Base-by-base conservation (phyloP, 345 rosid genomes). In the Gossypium longicalyx region DNA sequence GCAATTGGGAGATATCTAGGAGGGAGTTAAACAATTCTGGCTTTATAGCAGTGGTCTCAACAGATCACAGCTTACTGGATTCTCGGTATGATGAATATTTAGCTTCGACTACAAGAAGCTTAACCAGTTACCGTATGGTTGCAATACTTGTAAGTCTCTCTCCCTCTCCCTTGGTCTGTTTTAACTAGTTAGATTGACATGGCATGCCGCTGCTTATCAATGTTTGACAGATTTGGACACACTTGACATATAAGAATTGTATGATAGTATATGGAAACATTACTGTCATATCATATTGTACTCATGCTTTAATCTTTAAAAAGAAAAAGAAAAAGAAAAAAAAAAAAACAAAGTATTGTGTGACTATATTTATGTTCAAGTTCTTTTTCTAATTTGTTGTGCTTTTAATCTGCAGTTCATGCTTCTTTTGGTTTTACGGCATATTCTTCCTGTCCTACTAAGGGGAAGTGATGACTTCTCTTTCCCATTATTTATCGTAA, bases 1-100 rank as follows among this genome's bases (percentile, higher is more conserved):
- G 94, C 67, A 91, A 88, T 72, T 90, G 98, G 97, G 94, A 86
- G 71, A 80, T 86, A 9, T 88, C 93, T 38, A 84, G 85, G 83
- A 84, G 91, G 67, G 87, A 80, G 49, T 69, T 77, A 38, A 81
- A 74, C 19, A 83, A 80, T 48, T 89, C 87, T 0, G 94, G 74
- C 52, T 61, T 90, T 66, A 86, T 94, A 74, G 86, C 95, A 0
- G 80, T 94, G 84, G 94, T 94, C 52, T 86, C 98, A 22, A 80
- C 97, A 34, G 91, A 88, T 63, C 83, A 74, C 13, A 60, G 78
- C 76, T 84, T 87, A 74, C 64, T 83, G 17, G 77, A 81, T 56
- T 73, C 87, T 27, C 79, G 73, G 63, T 75, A 82, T 59, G 80
- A 88, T n/a, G 91, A 88, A 16, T 80, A 86, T 64, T 82, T 88